These are phyloP conservation scores for Neocallimastix lanati DNA, from an alignment of 192 early-diverging fungal genomes.

Conservation along the genomic window DNA sequence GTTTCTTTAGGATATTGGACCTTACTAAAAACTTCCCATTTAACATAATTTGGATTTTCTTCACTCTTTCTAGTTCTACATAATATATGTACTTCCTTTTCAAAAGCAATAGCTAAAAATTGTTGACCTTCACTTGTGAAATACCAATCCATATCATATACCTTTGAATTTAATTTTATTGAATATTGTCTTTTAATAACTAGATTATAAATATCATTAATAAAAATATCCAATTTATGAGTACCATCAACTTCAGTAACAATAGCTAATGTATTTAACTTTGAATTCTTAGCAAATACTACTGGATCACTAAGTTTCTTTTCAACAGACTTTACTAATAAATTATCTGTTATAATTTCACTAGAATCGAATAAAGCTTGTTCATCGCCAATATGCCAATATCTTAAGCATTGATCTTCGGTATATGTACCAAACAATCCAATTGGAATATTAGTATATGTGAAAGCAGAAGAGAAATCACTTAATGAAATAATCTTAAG, in stretches of 20 bases:
- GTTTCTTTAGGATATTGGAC: background rate
- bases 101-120: conserved; percentile 43
- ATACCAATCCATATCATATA: conserved; percentile 45
- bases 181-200: background rate
- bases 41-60: background rate
- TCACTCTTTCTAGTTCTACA: conserved; percentile 5
- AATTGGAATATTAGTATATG: background rate
- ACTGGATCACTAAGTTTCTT: background rate
- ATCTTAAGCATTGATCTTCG: background rate
- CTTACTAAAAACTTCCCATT: background rate
- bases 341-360: background rate
- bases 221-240: background rate
- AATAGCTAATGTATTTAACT: background rate
- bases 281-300: background rate
- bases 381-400: background rate
- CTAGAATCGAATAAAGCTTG: background rate
- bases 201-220: background rate
- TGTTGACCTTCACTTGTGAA: conserved; percentile 55
- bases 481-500: background rate
- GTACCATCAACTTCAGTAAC: background rate
- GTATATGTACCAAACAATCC: background rate
- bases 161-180: background rate
- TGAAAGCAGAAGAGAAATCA: background rate
- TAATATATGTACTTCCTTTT: conserved; percentile 32
- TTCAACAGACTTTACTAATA: background rate